Base-by-base conservation (phyloP, 164 flowering plant genomes). In the Vitis rotundifolia region DNA sequence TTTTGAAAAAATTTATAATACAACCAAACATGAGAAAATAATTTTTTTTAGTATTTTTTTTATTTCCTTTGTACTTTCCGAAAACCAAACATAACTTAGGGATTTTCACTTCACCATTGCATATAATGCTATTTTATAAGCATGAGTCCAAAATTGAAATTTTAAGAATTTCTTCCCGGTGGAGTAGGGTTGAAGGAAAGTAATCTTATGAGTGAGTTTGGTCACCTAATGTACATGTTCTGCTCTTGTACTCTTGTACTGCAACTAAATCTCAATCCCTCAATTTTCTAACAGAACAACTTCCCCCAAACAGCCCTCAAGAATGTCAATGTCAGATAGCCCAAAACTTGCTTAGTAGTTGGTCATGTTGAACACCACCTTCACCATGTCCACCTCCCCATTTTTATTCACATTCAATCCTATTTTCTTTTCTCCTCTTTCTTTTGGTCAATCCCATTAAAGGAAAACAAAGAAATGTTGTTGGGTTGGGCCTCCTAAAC, bases 181-280 rank as follows among this genome's bases (percentile, higher is more conserved):
- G 73, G 64, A 59, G 55, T 59, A 16, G 67, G 66, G 22, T 51
- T 44, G 63, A 59, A 65, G 55, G 31, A 49, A 49, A 18, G 54
- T 31, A 47, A 16, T 64, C 59, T 64, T 70, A 50, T 19, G 22
- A 61, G 70, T 71, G 83, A 77, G 74, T 80, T 77, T 68, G 83
- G 69, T 77, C 72, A 75, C 78, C 81, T 75, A 79, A 75, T 68
- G 48, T 59, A 19, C 7, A n/a, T 14, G 16, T 47, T 62, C 19
- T 13, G 18, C 12, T 44, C 49, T 51, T 47, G 19, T 11, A 55
- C 12, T 44, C 49, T 51, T 47, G 19, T 11, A 55, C 54, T 47
- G 5, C 56, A 68, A 26, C 58, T 31, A 18, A 53, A 61, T 52
- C 61, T 19, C 53, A 64, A 53, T 63, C 9, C 73, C 54, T 26